Percentiles rank a stretch among this genome's conserved stretches.
These are phyloP conservation scores for Sphenostylis stenocarpa DNA, from an alignment of 306 rosid species.

Conservation along the genomic window DNA sequence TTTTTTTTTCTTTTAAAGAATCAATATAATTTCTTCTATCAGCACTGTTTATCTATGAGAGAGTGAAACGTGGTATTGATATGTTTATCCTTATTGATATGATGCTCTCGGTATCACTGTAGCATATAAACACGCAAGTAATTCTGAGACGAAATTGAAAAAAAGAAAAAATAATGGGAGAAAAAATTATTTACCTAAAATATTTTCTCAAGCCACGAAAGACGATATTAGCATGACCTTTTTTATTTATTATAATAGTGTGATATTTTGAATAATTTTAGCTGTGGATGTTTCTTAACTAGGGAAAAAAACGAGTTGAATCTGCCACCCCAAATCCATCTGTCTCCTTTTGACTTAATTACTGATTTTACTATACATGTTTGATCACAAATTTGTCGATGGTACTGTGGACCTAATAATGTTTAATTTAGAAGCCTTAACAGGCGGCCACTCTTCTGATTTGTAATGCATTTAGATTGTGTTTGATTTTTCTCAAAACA, in stretches of 20 bases:
- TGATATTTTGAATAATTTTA: background rate
- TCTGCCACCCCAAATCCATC: background rate
- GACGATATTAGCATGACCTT: background rate
- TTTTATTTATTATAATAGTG: background rate
- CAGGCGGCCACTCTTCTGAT: background rate
- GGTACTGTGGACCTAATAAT: background rate
- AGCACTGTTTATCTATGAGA: too few relatives aligned
- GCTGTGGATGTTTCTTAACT: background rate
- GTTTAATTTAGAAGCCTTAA: background rate
- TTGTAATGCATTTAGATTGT: background rate
- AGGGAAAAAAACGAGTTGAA: background rate
- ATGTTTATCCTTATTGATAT: too few relatives aligned
- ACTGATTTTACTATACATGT: background rate
- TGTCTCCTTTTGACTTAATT: background rate
- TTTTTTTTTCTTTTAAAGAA: too few relatives aligned
- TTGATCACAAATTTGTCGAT: background rate
- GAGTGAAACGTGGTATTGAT: too few relatives aligned
- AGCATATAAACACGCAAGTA: too few relatives aligned
- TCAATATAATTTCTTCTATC: too few relatives aligned
- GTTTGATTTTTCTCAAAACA: slow-evolving; percentile 9
- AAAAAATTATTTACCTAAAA: too few relatives aligned
- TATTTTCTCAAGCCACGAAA: background rate
- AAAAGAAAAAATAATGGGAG: too few relatives aligned
- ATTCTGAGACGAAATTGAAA: too few relatives aligned
- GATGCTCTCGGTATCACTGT: too few relatives aligned